Base-by-base conservation (phyloP, 768 basidiomycete genomes). In the Favolaschia claudopus region DNA sequence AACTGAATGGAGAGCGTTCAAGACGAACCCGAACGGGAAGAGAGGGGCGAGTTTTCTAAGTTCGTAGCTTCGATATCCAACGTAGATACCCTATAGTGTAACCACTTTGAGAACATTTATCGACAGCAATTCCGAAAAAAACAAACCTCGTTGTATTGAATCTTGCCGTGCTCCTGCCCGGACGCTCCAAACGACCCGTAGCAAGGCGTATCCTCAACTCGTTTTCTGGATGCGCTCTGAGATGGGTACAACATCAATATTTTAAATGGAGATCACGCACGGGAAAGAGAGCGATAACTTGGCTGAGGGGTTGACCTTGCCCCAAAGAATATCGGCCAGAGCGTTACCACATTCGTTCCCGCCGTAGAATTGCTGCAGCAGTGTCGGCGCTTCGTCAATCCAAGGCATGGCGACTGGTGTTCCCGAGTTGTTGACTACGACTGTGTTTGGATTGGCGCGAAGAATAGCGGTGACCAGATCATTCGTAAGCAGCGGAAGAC, bases 341-440 rank as follows among this genome's bases (percentile, higher is more conserved):
- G 82, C 85, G 55, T 82, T 80, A 10, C 85, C 86, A 20, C 80
- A 71, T 63, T 84, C 85, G 61, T 85, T 83, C 1, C 85, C 84
- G 5, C 81, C 79, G 60, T 83, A 83, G 63, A 82, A 83, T 17
- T 81, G 80, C n/a, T 82, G 81, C 43, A 82, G 47, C 15, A 82
- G 60, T 1, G 74, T 70, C 15, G 51, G 34, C 14, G 64, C 69
- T 61, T 54, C 69, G 39, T 78, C 69, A 19, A 81, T 69, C 83
- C 85, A 87, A 22, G 84, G 82, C 79, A 87, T 83, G 20, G 78
- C 69, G 20, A 85, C 80, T 1, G 84, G 80, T 20, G 82, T 74
- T 7, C 82, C 83, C 9, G 81, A 80, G 68, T 89, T 85, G 55
- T 82, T 85, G 39, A 87, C 80, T 19, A 89, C 75, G 22, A 88